Evolutionary conservation across 2,329 filamentous ascomycete genomes (phyloP), one percentile per base, ranked within the genome.

Genomic region (Monilinia laxa): DNA sequence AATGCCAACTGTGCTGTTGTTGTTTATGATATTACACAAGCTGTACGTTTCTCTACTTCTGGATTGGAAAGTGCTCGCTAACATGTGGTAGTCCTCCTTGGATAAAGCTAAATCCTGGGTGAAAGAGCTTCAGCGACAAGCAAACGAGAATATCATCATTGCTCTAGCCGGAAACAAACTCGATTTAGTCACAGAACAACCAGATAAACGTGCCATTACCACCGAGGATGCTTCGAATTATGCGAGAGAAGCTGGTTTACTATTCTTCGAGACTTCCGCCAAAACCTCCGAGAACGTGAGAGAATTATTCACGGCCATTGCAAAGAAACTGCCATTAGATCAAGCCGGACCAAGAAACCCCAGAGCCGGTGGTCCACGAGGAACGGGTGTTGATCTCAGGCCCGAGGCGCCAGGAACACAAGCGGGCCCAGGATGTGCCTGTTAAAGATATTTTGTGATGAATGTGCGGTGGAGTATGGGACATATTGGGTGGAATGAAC

Each of bases 101-200:
- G 96, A 99, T 81, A 99, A 99, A 84, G 96, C 96, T 74, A 99
- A 99, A 81, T 91, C 93, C 55, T 99, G 95, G 95, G 94, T 99
- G 68, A 98, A 98, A 82, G 95, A 99, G 79, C 88, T 99, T 65
- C 95, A 99, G 80, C 90, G 95, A 77, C 95, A 99, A 81, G 95
- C 96, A 70, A 99, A 98, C 83, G 95, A 99, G 81, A 98, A 98
- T 81, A 99, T 99, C 79, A 93, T 99, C 80, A 99, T 99, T 76
- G 95, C 95, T 57, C 88, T 99, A 54, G 95, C 94, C 64, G 95
- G 95, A 70, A 99, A 99, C 85, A 98, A 99, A 82, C 84, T 97
- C 76, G 95, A 99, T 85, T 83, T 99, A 73, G 95, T 97, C 70
- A 93, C 88, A 70, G 93, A 97, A 77, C 91, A 92, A 77, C 94